Evolutionary conservation across 2,329 filamentous ascomycete species (phyloP), one percentile per base, ranked within the genome.

Genomic region (Aspergillus sp.): DNA sequence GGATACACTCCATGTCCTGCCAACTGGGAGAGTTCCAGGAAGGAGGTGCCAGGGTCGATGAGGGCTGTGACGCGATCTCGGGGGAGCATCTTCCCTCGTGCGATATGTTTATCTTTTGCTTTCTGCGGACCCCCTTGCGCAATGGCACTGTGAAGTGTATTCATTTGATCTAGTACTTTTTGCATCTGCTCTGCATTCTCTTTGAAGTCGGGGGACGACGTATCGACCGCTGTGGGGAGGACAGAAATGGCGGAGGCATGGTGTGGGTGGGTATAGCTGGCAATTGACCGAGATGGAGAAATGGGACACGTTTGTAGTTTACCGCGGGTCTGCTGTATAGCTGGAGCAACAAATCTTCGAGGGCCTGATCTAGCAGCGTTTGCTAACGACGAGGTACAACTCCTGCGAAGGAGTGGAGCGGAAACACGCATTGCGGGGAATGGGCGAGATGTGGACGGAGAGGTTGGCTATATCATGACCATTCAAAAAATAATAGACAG

Each of bases 21-120:
- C 67, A 98, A 81, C n/a, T 92, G 86, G 17, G 91, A 96, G n/a
- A 99, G 82, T 77, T 99, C 93, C 61, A 99, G 77, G 71, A 99
- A 98, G 0, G 89, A 89, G 2, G 91, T 93, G 4, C 93, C 93
- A 0, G 91, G 89, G 70, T 99, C 93, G 61, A 97, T 84, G 62
- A 99, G 79, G 4, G 91, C 89, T 0, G 91, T 89, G 54, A 99
- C 86, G 34, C 93, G 87, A 74, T 98, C 93, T 63, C 95, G 82
- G 2, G 93, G 91, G 56, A 99, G 83, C 92, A 98, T 96, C 82
- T 98, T 98, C 63, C 91, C 90, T 66, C 93, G 83, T 34, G 88
- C 85, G 20, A 96, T 76, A 71, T 98, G 93, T 79, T 97, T 97
- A 63, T 93, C 86, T 58, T 89, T 83, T 4, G 93, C 90, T 74